Percentiles rank a stretch among this genome's conserved stretches.
phyloP scores from a whole-genome alignment of 257 asterid species.

The Ilex asprella region DNA sequence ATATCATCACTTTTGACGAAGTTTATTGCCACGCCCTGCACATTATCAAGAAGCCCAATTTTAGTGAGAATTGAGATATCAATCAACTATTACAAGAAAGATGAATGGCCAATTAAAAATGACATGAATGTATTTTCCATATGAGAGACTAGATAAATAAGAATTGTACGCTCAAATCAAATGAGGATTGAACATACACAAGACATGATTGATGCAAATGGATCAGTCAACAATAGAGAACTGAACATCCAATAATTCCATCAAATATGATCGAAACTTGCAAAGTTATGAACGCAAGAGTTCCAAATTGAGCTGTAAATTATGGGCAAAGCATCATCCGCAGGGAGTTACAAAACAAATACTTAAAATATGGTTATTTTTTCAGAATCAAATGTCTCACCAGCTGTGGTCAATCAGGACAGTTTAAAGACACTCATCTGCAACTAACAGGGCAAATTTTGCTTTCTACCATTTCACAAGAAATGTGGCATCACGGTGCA shows the following conservation, averaged over 20 bases:
- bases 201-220: no score
- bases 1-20: constrained; percentile 91
- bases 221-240: neutral
- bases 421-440: no score
- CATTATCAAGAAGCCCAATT: neutral
- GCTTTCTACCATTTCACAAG: no score
- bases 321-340: no score
- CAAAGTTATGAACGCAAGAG: neutral
- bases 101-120: neutral
- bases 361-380: no score
- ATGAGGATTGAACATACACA: neutral
- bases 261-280: neutral
- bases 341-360: no score
- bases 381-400: no score
- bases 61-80: no score
- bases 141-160: neutral
- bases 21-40: constrained; percentile 97
- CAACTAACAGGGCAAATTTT: no score
- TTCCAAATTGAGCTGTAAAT: neutral
- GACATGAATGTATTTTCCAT: no score
- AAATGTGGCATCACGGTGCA: no score
- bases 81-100: neutral
- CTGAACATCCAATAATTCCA: neutral
- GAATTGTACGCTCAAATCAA: neutral
- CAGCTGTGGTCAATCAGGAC: no score